Base-by-base conservation (phyloP, 768 basidiomycete species). In the Trametes cingulata region DNA sequence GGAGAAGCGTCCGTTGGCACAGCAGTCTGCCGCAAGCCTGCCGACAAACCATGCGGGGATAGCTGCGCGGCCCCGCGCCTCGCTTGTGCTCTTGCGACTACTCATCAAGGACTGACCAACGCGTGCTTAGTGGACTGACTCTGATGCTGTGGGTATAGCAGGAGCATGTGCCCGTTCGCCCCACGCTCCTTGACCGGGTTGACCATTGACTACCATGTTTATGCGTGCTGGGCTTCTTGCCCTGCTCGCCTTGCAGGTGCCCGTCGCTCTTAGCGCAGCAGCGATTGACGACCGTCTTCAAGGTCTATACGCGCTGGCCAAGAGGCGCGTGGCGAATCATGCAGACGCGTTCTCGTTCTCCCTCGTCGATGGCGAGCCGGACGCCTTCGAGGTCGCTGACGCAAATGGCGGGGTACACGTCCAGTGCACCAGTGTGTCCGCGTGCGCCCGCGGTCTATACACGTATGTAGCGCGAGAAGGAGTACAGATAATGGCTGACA, bases 391-490 rank as follows among this genome's bases (percentile, higher is more conserved):
- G 12, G 43, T 78, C 58, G 69, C 70, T 55, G 75, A 77, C 40
- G 59, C 55, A 1, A n/a, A 20, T 3, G 43, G 53, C 29, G 68
- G 67, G 6, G 68, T 78, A 46, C 49, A 69, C 27, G 68, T 78
- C 10, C 55, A 72, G 25, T 77, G 76, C 52, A 74, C 71, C 0
- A 73, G 74, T 9, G 52, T 74, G 35, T 76, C 71, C 46, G 76
- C 74, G 0, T 77, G 76, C 48, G 73, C 75, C 8, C 71, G 76
- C 3, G 76, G 77, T 1, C 52, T 76, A 6, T 76, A 77, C 61
- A 72, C 72, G 77, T 77, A 55, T 2, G 75, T 12, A 33, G 25
- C 22, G 14, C 17, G 25, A 3, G n/a, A 6, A 7, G 2, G 20
- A 6, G 4, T 22, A 13, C 20, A 15, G 48, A 35, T 14, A 22